Evolutionary conservation across 306 rosid species (phyloP).

Genomic region (Carpinus viminea): DNA sequence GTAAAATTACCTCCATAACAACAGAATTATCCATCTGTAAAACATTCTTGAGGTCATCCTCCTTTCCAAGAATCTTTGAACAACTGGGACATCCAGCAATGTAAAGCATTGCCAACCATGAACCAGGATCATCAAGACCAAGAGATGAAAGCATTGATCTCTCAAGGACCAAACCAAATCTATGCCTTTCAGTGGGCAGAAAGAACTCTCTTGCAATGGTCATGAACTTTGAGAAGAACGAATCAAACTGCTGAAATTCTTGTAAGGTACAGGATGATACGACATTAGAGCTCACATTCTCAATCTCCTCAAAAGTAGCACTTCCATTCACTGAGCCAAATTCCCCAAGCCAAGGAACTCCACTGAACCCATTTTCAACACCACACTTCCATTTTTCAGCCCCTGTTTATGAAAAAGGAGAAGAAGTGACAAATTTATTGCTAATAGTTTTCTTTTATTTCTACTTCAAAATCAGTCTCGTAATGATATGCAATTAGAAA

Average conservation of each 20-base stretch:
- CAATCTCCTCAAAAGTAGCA: conserved; percentile 34
- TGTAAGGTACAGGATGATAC: conserved; percentile 51
- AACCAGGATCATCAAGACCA: conserved; percentile 64
- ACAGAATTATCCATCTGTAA: conserved; percentile 50
- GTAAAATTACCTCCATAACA: conserved; percentile 67
- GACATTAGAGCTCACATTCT: conserved; percentile 30
- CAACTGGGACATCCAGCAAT: conserved; percentile 70
- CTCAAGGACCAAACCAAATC: conserved; percentile 71
- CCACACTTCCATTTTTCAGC: conserved; percentile 51
- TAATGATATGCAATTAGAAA: conserved; percentile 44
- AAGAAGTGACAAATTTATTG: conserved; percentile 27
- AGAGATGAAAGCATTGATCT: conserved; percentile 77
- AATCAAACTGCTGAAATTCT: conserved; percentile 64
- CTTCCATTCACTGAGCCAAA: conserved; percentile 53
- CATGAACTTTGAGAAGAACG: conserved; percentile 72
- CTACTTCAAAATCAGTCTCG: conserved; percentile 25
- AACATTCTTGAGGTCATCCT: conserved; percentile 58
- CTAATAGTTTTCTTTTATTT: conserved; percentile 16
- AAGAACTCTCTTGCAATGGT: conserved; percentile 64
- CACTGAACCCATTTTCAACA: conserved; percentile 40
- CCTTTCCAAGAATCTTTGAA: conserved; percentile 65
- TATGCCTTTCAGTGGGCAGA: conserved; percentile 67
- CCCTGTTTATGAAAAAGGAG: conserved; percentile 36
- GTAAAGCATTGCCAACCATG: conserved; percentile 75
- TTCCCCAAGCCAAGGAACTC: conserved; percentile 62